Base-by-base conservation (phyloP, 2,329 filamentous ascomycete species). In the Akanthomyces lecanii region DNA sequence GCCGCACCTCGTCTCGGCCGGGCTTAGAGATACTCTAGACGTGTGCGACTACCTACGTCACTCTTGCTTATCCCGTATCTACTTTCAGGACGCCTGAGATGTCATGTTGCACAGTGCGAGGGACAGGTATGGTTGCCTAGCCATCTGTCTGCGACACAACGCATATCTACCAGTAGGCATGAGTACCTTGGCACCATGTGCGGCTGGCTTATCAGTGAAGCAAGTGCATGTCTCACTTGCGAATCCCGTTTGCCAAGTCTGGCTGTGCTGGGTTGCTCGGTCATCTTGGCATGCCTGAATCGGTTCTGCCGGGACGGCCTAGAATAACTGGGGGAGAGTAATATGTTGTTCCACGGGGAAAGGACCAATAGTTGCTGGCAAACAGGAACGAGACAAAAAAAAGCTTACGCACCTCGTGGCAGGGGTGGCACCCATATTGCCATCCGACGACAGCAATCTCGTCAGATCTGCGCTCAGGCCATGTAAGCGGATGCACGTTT, bases 381-480 rank as follows among this genome's bases (percentile, higher is more conserved):
- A 53, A 61, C n/a, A 28, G 6, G 11, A n/a, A 47, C 28, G 28
- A 53, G 50, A 47, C 50, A 61, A 47, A 40, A 61, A 54, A 38
- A 61, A 61, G 58, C 58, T 61, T 61, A 61, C 58, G 58, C 50
- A 54, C 28, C 50, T 14, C 36, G 58, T 23, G 38, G 30, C 58
- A 61, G 48, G 58, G 58, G 48, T 61, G 50, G 36, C 18, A 36
- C 38, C 18, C n/a, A 25, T 36, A 36, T 11, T 36, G 33, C 33
- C 33, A 7, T 21, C n/a, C 25, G 28, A 53, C 5, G 28, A 45
- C 28, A 61, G 40, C 10, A 54, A 61, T 54, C 58, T 61, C 50
- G 58, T 61, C 58, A 61, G 58, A 61, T 61, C 58, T 61, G 58
- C 58, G 58, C 58, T 54, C 58, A 42, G 45, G 40, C 50, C 58